A percentile compares a stretch with the other conserved stretches of the same genome.
phyloP scores from a whole-genome alignment of 1,284 basidiomycete genomes.

The Sporisorium iseilematis-ciliati region DNA sequence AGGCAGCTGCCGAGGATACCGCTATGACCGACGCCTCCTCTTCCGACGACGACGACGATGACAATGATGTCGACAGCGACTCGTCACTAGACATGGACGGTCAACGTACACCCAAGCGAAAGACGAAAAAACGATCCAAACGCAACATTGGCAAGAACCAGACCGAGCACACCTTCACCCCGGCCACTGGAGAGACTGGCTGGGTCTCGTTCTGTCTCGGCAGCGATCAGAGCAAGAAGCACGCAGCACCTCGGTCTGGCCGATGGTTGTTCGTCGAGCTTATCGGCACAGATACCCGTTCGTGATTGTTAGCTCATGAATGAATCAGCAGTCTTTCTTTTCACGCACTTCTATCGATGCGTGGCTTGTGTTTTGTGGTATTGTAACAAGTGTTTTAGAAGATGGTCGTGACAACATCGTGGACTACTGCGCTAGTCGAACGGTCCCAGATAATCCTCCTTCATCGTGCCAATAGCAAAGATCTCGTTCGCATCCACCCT shows the following conservation, averaged over 20 bases:
- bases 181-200: conserved; percentile 37
- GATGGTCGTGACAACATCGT: background rate
- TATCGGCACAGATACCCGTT: conserved; percentile 44
- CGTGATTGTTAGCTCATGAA: conserved; percentile 11
- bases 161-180: conserved; percentile 41
- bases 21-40: conserved; percentile 26
- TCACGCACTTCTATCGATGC: background rate
- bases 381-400: background rate
- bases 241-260: background rate
- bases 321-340: no score
- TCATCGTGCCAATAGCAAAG: conserved; percentile 68
- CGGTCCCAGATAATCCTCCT: conserved; percentile 67
- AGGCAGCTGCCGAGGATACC: background rate
- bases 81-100: conserved; percentile 37
- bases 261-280: conserved; percentile 46
- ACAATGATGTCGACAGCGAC: conserved; percentile 21
- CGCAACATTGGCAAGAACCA: conserved; percentile 32
- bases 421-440: conserved; percentile 39
- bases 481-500: conserved; percentile 98
- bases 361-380: background rate
- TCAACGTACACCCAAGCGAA: background rate
- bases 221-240: background rate
- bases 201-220: conserved; percentile 42
- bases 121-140: conserved; percentile 31
- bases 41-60: conserved; percentile 25